Evolutionary conservation across 2,329 filamentous ascomycete genomes (phyloP).

Genomic region (Aureobasidium sp.): DNA sequence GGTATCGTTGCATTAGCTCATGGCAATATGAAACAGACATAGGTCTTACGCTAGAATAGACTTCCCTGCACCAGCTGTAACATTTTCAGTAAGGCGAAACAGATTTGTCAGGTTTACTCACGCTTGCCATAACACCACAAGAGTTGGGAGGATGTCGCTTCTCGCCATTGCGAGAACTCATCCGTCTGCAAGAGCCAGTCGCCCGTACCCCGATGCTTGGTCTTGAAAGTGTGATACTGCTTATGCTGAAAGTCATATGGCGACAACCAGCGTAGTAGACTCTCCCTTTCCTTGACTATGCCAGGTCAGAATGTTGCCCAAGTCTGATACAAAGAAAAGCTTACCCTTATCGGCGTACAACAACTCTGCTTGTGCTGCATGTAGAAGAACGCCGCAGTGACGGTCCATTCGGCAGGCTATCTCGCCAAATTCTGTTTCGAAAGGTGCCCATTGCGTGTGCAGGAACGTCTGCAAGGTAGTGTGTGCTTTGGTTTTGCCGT

Average conservation of each 20-base stretch:
- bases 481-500: background rate
- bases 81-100: no score
- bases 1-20: background rate
- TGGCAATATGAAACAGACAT: background rate
- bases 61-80: background rate
- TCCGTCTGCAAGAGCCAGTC: background rate
- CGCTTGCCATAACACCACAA: conserved; percentile 1
- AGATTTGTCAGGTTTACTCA: no score
- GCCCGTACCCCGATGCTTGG: background rate
- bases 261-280: background rate
- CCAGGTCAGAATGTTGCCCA: no score
- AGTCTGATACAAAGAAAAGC: background rate
- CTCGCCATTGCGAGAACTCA: background rate
- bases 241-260: background rate
- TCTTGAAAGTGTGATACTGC: background rate
- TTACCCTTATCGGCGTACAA: background rate
- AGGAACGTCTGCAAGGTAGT: background rate
- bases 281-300: background rate
- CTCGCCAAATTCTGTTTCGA: background rate
- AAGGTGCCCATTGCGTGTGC: background rate
- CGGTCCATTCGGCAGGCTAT: background rate
- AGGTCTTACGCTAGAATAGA: background rate
- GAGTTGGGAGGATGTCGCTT: background rate
- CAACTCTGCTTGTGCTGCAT: background rate
- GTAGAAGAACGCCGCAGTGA: background rate